Evolutionary conservation across 2,329 filamentous ascomycete genomes (phyloP), one percentile per base, ranked within the genome.

Genomic region (Colletotrichum camelliae): DNA sequence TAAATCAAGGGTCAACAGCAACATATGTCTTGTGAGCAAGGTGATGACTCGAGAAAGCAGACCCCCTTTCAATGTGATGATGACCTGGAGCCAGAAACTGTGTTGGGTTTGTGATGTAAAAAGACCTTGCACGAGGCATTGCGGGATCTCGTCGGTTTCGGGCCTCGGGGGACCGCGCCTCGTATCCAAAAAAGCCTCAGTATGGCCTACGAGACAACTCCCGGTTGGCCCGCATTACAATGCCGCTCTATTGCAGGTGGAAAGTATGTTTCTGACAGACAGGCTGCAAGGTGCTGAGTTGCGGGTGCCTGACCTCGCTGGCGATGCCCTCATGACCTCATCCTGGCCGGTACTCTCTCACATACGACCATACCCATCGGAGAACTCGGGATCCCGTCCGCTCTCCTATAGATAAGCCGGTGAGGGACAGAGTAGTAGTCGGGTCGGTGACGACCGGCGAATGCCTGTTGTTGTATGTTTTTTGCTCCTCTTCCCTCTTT

Each of bases 151-250:
- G 5, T 7, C 39, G n/a, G 18, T 48, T 48, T 48, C 43, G 21
- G 43, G 10, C 43, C 10, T 6, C 3, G 21, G 21, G n/a, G 43
- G 21, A 21, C 43, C 10, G n/a, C n/a, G 43, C 6, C 3, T 52
- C 43, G n/a, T 3, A 24, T 7, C 4, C 13, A 52, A 52, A 35
- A 48, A 48, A 13, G n/a, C 43, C 43, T 52, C 43, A 52, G 1
- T 0, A 52, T 21, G 21, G 43, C 4, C 10, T 52, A 10, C 6
- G 43, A 52, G 43, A 24, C 43, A 52, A 52, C 6, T 21, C 3
- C 10, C n/a, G n/a, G 6, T 3, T 52, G 1, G 0, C 12, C 10
- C 5, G 10, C 0, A 13, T 52, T 52, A 1, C 43, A 21, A 52
- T 52, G 2, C 5, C 18, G 39, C 18, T n/a, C 39, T 2, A n/a